Evolutionary conservation across 208 protist genomes (phyloP).

Genomic region (Crithidia expoeki): DNA sequence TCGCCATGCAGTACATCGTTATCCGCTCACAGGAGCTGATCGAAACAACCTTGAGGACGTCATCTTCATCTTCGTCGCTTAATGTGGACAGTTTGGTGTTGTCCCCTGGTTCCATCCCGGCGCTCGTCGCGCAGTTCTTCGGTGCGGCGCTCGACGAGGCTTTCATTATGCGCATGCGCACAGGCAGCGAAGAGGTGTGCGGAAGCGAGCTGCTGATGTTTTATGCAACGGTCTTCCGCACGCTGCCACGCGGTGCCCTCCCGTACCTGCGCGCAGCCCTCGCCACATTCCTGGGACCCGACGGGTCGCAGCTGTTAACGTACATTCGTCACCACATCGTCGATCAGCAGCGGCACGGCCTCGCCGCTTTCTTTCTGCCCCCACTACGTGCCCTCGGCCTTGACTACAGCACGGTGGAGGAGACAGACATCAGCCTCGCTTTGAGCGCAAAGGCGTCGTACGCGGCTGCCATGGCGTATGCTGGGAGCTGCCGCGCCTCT

Average conservation of each 20-base stretch:
- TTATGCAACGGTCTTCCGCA: constrained; percentile 41
- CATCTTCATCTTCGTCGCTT: not conserved
- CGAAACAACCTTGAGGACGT: not conserved
- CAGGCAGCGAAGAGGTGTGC: constrained; percentile 23
- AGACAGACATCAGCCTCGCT: constrained; percentile 35
- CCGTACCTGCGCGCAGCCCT: constrained; percentile 29
- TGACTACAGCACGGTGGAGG: constrained; percentile 49
- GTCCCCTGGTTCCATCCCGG: not conserved
- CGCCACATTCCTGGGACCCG: constrained; percentile 38
- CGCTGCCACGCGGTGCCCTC: constrained; percentile 17
- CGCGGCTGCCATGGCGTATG: constrained; percentile 49
- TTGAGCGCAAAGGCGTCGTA: constrained; percentile 30
- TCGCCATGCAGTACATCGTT: constrained; percentile 29
- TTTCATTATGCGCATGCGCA: constrained; percentile 10
- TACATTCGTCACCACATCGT: constrained; percentile 56
- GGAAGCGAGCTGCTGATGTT: constrained; percentile 63
- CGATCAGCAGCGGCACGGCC: constrained; percentile 39
- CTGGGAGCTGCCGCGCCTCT: constrained; percentile 60
- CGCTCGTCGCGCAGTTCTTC: constrained; percentile 1
- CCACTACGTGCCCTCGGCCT: constrained; percentile 74
- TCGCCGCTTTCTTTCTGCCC: constrained; percentile 69
- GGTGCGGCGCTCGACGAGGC: constrained; percentile 27
- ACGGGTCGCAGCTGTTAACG: constrained; percentile 20
- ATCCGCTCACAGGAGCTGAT: constrained; percentile 7
- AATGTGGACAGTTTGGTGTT: not conserved